Evolutionary conservation across 768 basidiomycete species (phyloP), one percentile per base, ranked within the genome.

Genomic region (Lenzites betulinus): DNA sequence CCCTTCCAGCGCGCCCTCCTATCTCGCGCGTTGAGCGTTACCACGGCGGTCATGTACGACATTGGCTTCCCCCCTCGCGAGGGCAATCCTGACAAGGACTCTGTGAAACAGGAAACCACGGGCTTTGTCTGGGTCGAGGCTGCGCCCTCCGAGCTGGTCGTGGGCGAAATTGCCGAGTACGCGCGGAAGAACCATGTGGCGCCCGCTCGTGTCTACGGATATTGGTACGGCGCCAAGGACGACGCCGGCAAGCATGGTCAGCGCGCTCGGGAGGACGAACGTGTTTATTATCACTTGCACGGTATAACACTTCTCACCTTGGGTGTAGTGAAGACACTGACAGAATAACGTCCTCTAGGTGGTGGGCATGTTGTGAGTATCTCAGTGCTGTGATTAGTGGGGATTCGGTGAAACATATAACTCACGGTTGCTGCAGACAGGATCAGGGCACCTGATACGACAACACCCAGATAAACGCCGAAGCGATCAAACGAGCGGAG

Each of bases 231-330:
- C 41, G 50, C 51, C 50, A 44, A 57, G 16, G 61, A 53, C 3
- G 48, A 56, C 0, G 43, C 55, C 28, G 63, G 51, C 33, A 64
- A 54, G 33, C 65, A 68, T 7, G 64, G 67, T 8, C 67, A 62
- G 13, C 51, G 30, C 23, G 68, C 71, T 7, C 50, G 62, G 25
- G 57, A 65, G 33, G 69, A 68, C 1, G 76, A 78, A 52, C 74
- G 72, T 63, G 68, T 79, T 50, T 59, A 75, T 4, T 52, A 72
- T 39, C 68, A 71, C 58, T 58, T 76, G 42, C 72, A 76, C 54
- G 75, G 58, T 59, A n/a, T 25, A 51, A 33, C 18, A 20, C 13
- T 13, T 13, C 3, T 16, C 7, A 18, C 7, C 38, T 18, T 13
- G 1, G 30, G 22, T 18, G 9, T 13, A 4, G 23, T 7, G 23